phyloP scores from a whole-genome alignment of 2,329 filamentous ascomycete species.

The Arthrinium puccinioides region DNA sequence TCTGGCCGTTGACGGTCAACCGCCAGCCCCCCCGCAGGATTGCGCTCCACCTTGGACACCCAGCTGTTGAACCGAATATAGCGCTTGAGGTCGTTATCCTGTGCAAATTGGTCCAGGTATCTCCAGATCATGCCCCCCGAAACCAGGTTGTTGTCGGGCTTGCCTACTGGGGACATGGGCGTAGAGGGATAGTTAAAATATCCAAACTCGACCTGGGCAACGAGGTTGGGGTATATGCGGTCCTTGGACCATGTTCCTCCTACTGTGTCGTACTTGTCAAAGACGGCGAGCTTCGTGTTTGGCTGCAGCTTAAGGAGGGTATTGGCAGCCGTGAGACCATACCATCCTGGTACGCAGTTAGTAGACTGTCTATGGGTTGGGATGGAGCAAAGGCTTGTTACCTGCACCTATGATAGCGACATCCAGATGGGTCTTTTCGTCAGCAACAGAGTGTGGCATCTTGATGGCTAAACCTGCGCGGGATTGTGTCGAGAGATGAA shows the following conservation, averaged over 20 bases:
- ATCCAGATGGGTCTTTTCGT: slow-evolving; percentile 1
- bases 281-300: slow-evolving; percentile 4
- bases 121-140: slow-evolving; percentile 12
- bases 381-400: not conserved
- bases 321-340: slow-evolving; percentile 7
- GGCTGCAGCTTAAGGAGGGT: slow-evolving; percentile 7
- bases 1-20: slow-evolving; percentile 1
- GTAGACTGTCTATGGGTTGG: not conserved
- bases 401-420: slow-evolving; percentile 5
- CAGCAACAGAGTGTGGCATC: not conserved
- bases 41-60: slow-evolving; percentile 8
- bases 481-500: too few species aligned
- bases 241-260: slow-evolving; percentile 8
- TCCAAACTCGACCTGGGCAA: slow-evolving; percentile 5
- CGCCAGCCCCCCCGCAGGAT: slow-evolving; percentile 3
- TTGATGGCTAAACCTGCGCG: too few species aligned
- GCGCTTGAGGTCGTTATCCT: slow-evolving; percentile 10
- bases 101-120: slow-evolving; percentile 10
- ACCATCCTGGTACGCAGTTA: slow-evolving; percentile 5
- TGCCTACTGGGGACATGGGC: slow-evolving; percentile 2
- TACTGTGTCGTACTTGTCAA: slow-evolving; percentile 7
- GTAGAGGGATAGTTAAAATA: slow-evolving; percentile 4
- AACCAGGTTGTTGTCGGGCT: slow-evolving; percentile 3
- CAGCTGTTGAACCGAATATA: slow-evolving; percentile 10
- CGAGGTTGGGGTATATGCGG: slow-evolving; percentile 8